Evolutionary conservation across 306 rosid species (phyloP), one percentile per base, ranked within the genome.

Genomic region (Cicer pinnatifidum): DNA sequence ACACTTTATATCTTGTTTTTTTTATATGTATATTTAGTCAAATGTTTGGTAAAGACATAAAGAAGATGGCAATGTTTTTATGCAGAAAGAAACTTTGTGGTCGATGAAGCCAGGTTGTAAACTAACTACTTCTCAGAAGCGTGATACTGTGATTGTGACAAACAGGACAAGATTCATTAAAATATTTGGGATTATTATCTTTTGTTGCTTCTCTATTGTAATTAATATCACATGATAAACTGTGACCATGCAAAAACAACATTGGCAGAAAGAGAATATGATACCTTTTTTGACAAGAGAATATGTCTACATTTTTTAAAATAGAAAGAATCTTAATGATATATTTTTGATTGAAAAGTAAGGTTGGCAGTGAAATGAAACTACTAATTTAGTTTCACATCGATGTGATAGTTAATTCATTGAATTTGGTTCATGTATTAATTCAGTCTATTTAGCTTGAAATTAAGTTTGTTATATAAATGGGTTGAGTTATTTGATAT

Each of bases 111-210:
- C n/a, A 50, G 35, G 45, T 47, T 50, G 41, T n/a, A 10, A 64
- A 13, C 66, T 7, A 66, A 15, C 56, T 39, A 35, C 68, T 38
- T 48, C 11, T 1, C 38, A 62, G 7, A 52, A 57, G 37, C 44
- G 5, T 63, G 71, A 75, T 82, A 16, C 38, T 47, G 35, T 70
- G 75, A 70, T 62, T 51, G 63, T 56, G 80, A 76, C 81, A 60
- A 61, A 70, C 16, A 40, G 6, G 69, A 81, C 84, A 76, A 68
- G 63, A 75, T 12, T n/a, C 63, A 47, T 41, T 8, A 76, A 65
- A 66, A 20, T 76, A 57, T 69, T 81, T 75, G 43, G 73, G 69
- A 61, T 40, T 39, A 12, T 61, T 23, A 38, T 35, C 4, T 46
- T 63, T 63, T 63, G 28, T 10, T 28, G 33, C 0, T 54, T 59